Evolutionary conservation across 495 filamentous ascomycete genomes (phyloP).

Genomic region (Xylaria curta): DNA sequence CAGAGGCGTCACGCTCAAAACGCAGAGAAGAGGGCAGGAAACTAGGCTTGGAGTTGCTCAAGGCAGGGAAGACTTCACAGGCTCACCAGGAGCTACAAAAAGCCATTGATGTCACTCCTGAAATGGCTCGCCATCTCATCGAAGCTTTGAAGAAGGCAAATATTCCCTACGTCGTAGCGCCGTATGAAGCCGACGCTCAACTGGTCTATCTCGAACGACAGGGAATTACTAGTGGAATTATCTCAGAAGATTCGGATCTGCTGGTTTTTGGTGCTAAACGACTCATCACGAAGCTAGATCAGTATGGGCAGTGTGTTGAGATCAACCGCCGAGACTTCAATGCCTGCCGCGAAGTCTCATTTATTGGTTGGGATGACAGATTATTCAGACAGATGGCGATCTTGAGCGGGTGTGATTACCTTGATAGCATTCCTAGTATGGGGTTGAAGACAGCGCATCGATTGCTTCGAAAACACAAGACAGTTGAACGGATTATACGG

Average conservation of each 20-base stretch:
- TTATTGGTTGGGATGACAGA: slow-evolving; percentile 88
- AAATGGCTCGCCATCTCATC: slow-evolving; percentile 92
- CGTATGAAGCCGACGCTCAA: slow-evolving; percentile 97
- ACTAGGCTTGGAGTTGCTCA: slow-evolving; percentile 77
- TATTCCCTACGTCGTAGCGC: slow-evolving; percentile 90
- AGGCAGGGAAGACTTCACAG: slow-evolving; percentile 77
- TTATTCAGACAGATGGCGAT: slow-evolving; percentile 97
- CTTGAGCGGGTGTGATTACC: slow-evolving; percentile 96
- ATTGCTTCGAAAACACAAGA: slow-evolving; percentile 87
- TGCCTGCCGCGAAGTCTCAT: slow-evolving; percentile 81
- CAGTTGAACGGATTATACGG: slow-evolving; percentile 78
- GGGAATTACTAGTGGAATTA: slow-evolving; percentile 81
- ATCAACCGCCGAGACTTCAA: slow-evolving; percentile 88
- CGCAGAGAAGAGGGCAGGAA: slow-evolving; percentile 76
- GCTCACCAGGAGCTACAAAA: slow-evolving; percentile 92
- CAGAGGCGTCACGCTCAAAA: slow-evolving; percentile 73
- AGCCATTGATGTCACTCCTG: slow-evolving; percentile 92
- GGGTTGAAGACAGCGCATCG: slow-evolving; percentile 93
- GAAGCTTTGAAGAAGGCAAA: slow-evolving; percentile 82
- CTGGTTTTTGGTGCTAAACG: slow-evolving; percentile 92
- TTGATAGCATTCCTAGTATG: slow-evolving; percentile 80
- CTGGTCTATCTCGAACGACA: slow-evolving; percentile 89
- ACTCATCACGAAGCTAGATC: slow-evolving; percentile 91
- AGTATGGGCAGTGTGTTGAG: slow-evolving; percentile 91
- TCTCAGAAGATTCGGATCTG: slow-evolving; percentile 97